Evolutionary conservation across 1,284 basidiomycete genomes (phyloP).

Genomic region (Calocybe gambosa): DNA sequence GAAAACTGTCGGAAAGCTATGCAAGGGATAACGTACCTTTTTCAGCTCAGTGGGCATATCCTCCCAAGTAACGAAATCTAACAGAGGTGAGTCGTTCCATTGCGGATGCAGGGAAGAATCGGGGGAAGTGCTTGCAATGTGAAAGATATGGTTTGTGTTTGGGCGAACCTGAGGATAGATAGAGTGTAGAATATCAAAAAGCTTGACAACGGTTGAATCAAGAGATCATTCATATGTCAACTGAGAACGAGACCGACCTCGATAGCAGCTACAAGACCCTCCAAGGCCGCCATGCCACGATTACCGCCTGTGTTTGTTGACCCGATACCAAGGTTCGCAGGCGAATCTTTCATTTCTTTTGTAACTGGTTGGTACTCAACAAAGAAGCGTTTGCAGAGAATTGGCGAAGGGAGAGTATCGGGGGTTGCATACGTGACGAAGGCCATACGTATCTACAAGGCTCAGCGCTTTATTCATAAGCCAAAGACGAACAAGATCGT

Average conservation of each 20-base stretch:
- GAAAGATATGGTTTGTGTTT: conserved; percentile 48
- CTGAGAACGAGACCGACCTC: conserved; percentile 42
- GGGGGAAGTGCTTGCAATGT: conserved; percentile 52
- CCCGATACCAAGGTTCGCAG: conserved; percentile 48
- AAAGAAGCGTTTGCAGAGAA: conserved; percentile 56
- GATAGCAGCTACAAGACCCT: conserved; percentile 63
- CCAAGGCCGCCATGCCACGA: conserved; percentile 61
- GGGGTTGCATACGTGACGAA: conserved; percentile 56
- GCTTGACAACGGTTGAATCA: conserved; percentile 27
- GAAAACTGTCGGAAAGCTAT: background rate
- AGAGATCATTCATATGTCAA: background rate
- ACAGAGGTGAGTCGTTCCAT: conserved; percentile 43
- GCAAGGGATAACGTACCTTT: conserved; percentile 37
- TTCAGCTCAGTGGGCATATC: conserved; percentile 54
- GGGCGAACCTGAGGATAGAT: conserved; percentile 17
- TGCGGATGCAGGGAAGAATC: conserved; percentile 49
- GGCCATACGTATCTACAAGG: conserved; percentile 42
- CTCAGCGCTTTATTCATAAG: background rate
- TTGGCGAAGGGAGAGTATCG: conserved; percentile 47
- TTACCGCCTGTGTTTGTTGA: conserved; percentile 41
- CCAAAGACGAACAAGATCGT: conserved; percentile 2
- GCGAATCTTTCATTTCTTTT: conserved; percentile 44
- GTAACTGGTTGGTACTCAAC: conserved; percentile 30
- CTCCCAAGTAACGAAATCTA: conserved; percentile 65
- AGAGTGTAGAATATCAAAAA: conserved; percentile 44